Evolutionary conservation across 2,329 filamentous ascomycete species (phyloP).

Genomic region (Fusarium goolgardi): DNA sequence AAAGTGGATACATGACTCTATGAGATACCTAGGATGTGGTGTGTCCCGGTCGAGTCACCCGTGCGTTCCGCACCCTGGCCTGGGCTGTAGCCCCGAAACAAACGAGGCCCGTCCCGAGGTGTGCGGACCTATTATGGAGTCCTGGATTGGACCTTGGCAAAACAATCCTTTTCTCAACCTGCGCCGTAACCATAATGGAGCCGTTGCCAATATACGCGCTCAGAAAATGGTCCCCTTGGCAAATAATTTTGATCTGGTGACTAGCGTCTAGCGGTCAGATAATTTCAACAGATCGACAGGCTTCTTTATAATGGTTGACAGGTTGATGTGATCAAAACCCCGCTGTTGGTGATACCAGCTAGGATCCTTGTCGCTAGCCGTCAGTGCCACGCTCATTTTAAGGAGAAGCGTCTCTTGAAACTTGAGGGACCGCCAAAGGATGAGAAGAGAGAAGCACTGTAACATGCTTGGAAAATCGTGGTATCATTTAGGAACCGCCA

Average conservation of each 20-base stretch:
- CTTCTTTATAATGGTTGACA: conserved; percentile 33
- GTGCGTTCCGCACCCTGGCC: conserved; percentile 28
- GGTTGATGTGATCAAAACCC: conserved; percentile 38
- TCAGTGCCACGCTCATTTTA: conserved; percentile 30
- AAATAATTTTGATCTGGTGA: conserved; percentile 31
- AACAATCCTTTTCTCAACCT: conserved; percentile 13
- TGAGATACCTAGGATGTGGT: conserved; percentile 14
- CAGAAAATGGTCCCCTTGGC: conserved; percentile 22
- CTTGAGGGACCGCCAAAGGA: conserved; percentile 19
- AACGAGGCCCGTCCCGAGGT: conserved; percentile 37
- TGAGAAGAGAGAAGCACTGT: conserved; percentile 29
- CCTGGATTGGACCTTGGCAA: conserved; percentile 33
- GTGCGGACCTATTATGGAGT: conserved; percentile 41
- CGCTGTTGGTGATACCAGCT: conserved; percentile 40
- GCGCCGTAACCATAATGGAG: conserved; percentile 19
- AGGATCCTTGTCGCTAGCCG: conserved; percentile 26
- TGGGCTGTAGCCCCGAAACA: conserved; percentile 34
- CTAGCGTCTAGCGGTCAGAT: conserved; percentile 33
- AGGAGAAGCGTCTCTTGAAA: conserved; percentile 35
- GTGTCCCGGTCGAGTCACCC: conserved; percentile 32
- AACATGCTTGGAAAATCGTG: conserved; percentile 29
- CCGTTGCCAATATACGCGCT: conserved; percentile 20
- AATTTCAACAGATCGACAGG: conserved; percentile 21
- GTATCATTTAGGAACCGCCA: conserved; percentile 33
- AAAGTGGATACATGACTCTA: too few relatives aligned